Evolutionary conservation across 805 yeast genomes (phyloP), one percentile per base, ranked within the genome.

Genomic region (Wickerhamiella parazyma): DNA sequence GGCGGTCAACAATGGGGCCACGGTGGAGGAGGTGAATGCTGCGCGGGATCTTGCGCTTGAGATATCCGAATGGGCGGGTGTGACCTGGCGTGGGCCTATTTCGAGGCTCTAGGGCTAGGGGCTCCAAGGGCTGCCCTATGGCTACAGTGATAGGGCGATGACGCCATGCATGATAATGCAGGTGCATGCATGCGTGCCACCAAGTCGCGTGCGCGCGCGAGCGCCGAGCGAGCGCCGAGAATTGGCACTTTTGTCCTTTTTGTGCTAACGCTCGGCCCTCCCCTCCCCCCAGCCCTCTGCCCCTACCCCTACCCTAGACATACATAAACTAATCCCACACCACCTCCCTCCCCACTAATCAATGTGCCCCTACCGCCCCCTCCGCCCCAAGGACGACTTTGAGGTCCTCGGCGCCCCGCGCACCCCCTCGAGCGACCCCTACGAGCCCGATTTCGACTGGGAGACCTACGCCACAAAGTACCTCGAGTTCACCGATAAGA

Each of bases 1-100:
- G 0, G 95, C 95, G 0, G 48, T 77, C 40, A 85, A 84, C 54
- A 72, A 76, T 22, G 95, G 95, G 0, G 80, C 82, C 7, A 67
- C 80, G 8, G 55, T 58, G 22, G 81, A 77, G 41, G 80, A 80
- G 46, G 65, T 85, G 24, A 65, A 67, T 41, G 75, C 74, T 2
- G 71, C 75, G 9, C 67, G 93, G 41, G 65, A 63, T 11, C 54
- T 86, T 63, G 76, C 80, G 3, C 70, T 83, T 39, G 71, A 73
- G 46, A 63, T 85, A 19, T 68, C 84, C 50, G 66, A 70, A 51
- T 80, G 93, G 91, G 74, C 80, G 58, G 94, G 86, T 1, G 66
- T 76, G 17, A 61, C 59, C 11, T 82, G 89, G 71, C 71, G 67
- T 47, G 69, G 64, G 3, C 68, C 67, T 33, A 75, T 75, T 16